Percentiles rank a stretch among this genome's conserved stretches.
Evolutionary conservation across 441 rosid species (phyloP).

Genomic region (Erodium trifolium): DNA sequence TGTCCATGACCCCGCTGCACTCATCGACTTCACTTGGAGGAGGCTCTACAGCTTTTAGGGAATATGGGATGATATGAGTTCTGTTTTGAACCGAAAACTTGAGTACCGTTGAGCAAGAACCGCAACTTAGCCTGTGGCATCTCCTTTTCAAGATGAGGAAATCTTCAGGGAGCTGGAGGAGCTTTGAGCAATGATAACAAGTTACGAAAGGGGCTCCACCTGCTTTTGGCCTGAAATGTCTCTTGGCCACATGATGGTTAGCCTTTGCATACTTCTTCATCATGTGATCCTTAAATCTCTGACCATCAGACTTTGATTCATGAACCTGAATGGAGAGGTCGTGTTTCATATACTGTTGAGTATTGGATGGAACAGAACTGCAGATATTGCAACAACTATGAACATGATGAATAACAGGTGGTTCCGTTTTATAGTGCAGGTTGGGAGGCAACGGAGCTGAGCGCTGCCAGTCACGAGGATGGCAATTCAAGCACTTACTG

Average conservation of each 20-base stretch:
- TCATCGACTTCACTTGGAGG: constrained; percentile 37
- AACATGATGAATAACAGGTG: constrained; percentile 26
- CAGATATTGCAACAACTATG: constrained; percentile 26
- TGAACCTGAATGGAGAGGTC: constrained; percentile 28
- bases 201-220: constrained; percentile 80
- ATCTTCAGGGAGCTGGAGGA: constrained; percentile 68
- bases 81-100: constrained; percentile 43
- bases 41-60: constrained; percentile 27
- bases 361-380: constrained; percentile 53
- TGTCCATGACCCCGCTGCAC: constrained; percentile 17
- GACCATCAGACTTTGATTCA: constrained; percentile 48
- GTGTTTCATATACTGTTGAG: constrained; percentile 41
- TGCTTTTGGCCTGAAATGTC: constrained; percentile 55
- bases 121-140: constrained; percentile 63
- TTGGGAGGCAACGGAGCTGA: constrained; percentile 26
- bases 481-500: constrained; percentile 29
- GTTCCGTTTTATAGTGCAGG: constrained; percentile 6
- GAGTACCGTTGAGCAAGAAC: constrained; percentile 59
- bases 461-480: constrained; percentile 32
- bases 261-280: constrained; percentile 38
- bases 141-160: constrained; percentile 46
- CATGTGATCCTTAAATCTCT: constrained; percentile 31
- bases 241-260: constrained; percentile 42
- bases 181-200: constrained; percentile 51
- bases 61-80: constrained; percentile 42